Percentiles rank a stretch among this genome's conserved stretches.
phyloP scores from a whole-genome alignment of 2,329 filamentous ascomycete genomes.

The Trichophaea hybrida region DNA sequence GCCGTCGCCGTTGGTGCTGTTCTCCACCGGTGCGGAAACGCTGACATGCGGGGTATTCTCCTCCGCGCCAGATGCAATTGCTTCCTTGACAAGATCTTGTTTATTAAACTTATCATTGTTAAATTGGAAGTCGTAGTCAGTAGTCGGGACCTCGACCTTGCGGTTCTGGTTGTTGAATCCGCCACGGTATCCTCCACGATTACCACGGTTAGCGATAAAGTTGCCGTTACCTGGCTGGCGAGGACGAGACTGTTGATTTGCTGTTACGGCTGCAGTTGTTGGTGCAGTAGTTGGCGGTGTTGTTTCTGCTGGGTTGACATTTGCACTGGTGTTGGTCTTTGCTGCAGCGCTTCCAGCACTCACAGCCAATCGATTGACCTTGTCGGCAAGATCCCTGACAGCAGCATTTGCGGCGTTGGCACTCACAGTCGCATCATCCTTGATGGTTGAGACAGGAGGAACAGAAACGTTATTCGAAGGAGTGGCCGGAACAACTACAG shows the following conservation, averaged over 20 bases:
- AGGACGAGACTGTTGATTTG: slow-evolving; percentile 9
- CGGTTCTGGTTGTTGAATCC: slow-evolving; percentile 35
- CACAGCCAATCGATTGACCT: slow-evolving; percentile 21
- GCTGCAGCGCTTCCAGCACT: slow-evolving; percentile 25
- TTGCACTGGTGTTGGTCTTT: slow-evolving; percentile 4
- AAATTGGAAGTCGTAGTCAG: slow-evolving; percentile 82
- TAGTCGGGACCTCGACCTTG: slow-evolving; percentile 76
- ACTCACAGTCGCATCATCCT: background rate
- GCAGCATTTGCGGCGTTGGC: slow-evolving; percentile 31
- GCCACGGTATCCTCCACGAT: slow-evolving; percentile 30
- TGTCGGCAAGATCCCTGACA: slow-evolving; percentile 20
- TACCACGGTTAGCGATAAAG: slow-evolving; percentile 24
- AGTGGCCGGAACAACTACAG: background rate
- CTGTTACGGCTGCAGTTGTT: background rate
- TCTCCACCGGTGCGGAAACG: slow-evolving; percentile 28
- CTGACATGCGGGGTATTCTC: slow-evolving; percentile 26
- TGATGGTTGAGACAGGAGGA: background rate
- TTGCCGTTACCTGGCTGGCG: slow-evolving; percentile 29
- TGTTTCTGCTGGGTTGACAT: background rate
- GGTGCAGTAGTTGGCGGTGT: slow-evolving; percentile 26
- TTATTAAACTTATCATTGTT: slow-evolving; percentile 84
- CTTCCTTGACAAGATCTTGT: slow-evolving; percentile 75
- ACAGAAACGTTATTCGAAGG: background rate
- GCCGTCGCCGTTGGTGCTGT: slow-evolving; percentile 31
- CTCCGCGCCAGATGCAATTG: slow-evolving; percentile 56